Evolutionary conservation across 768 basidiomycete species (phyloP), one percentile per base, ranked within the genome.

Genomic region (Kwoniella dejecticola): DNA sequence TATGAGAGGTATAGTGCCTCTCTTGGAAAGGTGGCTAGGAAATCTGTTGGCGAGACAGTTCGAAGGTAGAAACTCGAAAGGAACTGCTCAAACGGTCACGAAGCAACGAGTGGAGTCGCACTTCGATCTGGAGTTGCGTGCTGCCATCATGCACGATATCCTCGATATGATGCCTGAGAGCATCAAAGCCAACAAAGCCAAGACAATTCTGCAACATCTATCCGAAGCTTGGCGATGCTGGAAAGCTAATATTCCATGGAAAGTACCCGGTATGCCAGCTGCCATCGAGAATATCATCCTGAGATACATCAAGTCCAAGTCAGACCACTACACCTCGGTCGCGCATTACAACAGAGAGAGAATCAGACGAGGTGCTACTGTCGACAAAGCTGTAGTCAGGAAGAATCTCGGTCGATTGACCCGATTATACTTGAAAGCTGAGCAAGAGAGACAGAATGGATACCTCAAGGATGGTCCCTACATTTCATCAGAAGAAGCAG

Each of bases 61-160:
- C 77, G 96, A 99, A 77, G 96, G 96, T 26, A 84, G 96, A 69
- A 99, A 98, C 79, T 79, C 79, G 17, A 93, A 93, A 80, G 93
- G 93, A 52, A 85, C 94, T 62, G 95, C 95, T 1, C 96, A 96
- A 82, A 98, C 95, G 0, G 95, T 99, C 23, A 99, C 96, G 24
- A 99, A 99, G 81, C 96, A 99, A 81, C 87, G 95, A 72, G 96
- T 98, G 13, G 96, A 99, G 80, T 96, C 93, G 8, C 96, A 99
- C 78, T 98, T 94, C 71, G 96, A 99, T 79, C 84, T 99, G 33
- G 96, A 99, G 77, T 82, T 99, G 44, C 88, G 96, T 55, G 96
- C 96, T 0, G 94, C 96, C 47, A 95, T 99, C 71, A 98, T 99
- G 96, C 95, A 97, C 81, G 95, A 99, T 79, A 98, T 99, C 70